phyloP scores from a whole-genome alignment of 352 stramenopile genomes.

The Saprolegnia diclina region DNA sequence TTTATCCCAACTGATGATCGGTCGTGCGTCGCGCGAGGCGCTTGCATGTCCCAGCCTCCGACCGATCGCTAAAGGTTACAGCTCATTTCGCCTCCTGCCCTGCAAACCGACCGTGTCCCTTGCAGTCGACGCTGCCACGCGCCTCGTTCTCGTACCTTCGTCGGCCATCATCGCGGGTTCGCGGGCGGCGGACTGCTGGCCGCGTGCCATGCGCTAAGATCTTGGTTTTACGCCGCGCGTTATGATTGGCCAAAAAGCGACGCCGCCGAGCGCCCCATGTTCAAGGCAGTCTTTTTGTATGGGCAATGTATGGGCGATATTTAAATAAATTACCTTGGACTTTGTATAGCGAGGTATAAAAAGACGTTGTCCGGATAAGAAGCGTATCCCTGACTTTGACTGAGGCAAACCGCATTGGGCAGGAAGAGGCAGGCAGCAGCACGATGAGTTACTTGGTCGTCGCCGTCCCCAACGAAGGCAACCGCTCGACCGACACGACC shows the following conservation, averaged over 20 bases:
- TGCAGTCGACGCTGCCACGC: neutral
- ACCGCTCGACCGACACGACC: conserved; percentile 71
- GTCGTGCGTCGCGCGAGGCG: neutral
- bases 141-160: too few species aligned
- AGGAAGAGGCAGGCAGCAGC: neutral
- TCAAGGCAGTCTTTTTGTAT: neutral
- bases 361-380: neutral
- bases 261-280: neutral
- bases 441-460: conserved; percentile 67
- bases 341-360: neutral
- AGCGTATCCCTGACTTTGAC: conserved; percentile 1
- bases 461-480: conserved; percentile 79
- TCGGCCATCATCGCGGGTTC: too few species aligned
- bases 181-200: too few species aligned
- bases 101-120: neutral
- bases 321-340: neutral
- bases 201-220: neutral
- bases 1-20: neutral
- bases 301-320: neutral
- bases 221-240: neutral
- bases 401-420: neutral
- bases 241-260: conserved; percentile 19
- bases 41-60: neutral
- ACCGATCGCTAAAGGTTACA: neutral
- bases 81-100: neutral